Base-by-base conservation (phyloP, 164 flowering plant species). In the Vitis rupestris region DNA sequence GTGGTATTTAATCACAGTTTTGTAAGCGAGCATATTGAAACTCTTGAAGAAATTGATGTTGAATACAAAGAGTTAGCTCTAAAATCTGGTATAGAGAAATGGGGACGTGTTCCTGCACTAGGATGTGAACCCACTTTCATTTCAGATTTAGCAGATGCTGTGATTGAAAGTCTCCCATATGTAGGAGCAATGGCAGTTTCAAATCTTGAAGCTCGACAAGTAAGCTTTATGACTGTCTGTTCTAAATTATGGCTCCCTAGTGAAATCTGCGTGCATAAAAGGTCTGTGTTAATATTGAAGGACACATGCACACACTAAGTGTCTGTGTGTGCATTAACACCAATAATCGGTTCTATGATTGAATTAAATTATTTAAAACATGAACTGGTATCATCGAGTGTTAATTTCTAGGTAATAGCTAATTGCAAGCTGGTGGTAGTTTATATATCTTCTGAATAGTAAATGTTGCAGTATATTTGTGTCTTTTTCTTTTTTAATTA, bases 91-190 rank as follows among this genome's bases (percentile, higher is more conserved):
- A 91, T 95, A 78, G 73, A 88, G 76, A 87, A 86, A 37, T 93
- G 98, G 98, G 97, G 99, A 0, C 94, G 98, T 70, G 99, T 91
- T 73, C 99, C 99, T 73, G 97, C 98, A 37, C 80, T 95, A 69
- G 97, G 95, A 63, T 91, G 97, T 76, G 97, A 91, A 69, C 91
- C 97, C 2, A 84, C 90, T 62, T 95, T 95, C 82, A 95, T 95
- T 72, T 80, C 92, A 59, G 98, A 95, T 75, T 79, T 95, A 76
- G 99, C 99, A 70, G 97, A 93, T 90, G 99, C 99, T 15, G 98
- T 95, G 27, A 91, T 95, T 63, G 99, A 95, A 79, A 84, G 93
- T 81, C 94, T 94, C 13, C 98, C 98, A 50, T 94, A 94, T 80
- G 97, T 92, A 37, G 97, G 98, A 61, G 97, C 97, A 50, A 94